Conservation (phyloP, 2,329 filamentous ascomycete species). For the Clarireedia hainanense region DNA sequence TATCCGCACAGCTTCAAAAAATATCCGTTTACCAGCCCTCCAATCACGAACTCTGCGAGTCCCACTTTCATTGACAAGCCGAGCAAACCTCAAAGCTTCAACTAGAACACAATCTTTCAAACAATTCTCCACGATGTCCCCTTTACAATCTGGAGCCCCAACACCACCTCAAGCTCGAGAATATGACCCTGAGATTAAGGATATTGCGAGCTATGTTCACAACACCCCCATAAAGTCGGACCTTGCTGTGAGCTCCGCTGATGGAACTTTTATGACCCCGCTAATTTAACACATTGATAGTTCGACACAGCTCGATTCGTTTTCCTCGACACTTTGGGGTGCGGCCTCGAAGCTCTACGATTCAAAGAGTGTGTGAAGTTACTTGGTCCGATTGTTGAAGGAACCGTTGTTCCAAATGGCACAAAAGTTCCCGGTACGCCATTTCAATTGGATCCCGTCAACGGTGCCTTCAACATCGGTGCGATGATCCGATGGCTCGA, state of each 20-base stretch:
- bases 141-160: slow-evolving; percentile 36
- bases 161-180: slow-evolving; percentile 45
- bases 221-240: slow-evolving; percentile 86
- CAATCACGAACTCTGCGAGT: slow-evolving; percentile 23
- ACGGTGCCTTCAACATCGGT: slow-evolving; percentile 97
- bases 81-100: slow-evolving; percentile 16
- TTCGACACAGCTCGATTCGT: slow-evolving; percentile 96
- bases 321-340: slow-evolving; percentile 93
- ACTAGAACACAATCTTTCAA: slow-evolving; percentile 17
- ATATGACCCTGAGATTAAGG: slow-evolving; percentile 88
- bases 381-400: slow-evolving; percentile 83
- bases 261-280: slow-evolving; percentile 5
- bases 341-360: slow-evolving; percentile 87
- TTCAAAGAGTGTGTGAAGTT: slow-evolving; percentile 97
- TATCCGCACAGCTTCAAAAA: slow-evolving; percentile 26
- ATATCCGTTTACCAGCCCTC: slow-evolving; percentile 22
- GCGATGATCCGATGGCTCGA: slow-evolving; percentile 99
- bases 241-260: slow-evolving; percentile 64
- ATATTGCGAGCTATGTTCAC: slow-evolving; percentile 93
- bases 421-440: slow-evolving; percentile 84
- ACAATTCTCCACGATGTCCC: slow-evolving; percentile 32
- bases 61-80: slow-evolving; percentile 22
- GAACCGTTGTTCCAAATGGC: slow-evolving; percentile 86
- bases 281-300: slow-evolving; percentile 36
- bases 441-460: slow-evolving; percentile 91